Percentiles rank a stretch among this genome's conserved stretches.
Evolutionary conservation across 2,329 filamentous ascomycete species (phyloP).

Genomic region (Aureobasidium sp.): DNA sequence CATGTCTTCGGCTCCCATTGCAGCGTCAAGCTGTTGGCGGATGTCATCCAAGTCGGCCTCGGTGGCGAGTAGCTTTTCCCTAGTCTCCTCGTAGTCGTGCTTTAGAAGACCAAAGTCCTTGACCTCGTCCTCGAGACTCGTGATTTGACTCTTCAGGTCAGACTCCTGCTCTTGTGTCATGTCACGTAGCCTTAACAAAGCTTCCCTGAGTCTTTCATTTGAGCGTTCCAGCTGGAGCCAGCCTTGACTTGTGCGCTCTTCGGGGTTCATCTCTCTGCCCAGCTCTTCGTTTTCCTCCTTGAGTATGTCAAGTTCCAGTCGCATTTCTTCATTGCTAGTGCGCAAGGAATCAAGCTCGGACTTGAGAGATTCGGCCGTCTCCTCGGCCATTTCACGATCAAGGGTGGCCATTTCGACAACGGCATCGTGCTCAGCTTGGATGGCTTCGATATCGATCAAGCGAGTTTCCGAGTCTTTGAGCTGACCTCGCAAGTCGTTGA

Average conservation of each 20-base stretch:
- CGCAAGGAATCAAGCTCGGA: constrained; percentile 72
- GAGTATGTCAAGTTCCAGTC: constrained; percentile 81
- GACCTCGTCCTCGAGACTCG: constrained; percentile 34
- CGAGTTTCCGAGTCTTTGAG: constrained; percentile 68
- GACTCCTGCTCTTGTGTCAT: constrained; percentile 78
- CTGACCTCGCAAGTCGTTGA: constrained; percentile 65
- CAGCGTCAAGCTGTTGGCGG: constrained; percentile 82
- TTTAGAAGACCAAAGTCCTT: constrained; percentile 35
- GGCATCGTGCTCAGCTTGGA: constrained; percentile 78
- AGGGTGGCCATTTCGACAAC: constrained; percentile 79
- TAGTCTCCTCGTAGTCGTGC: constrained; percentile 60
- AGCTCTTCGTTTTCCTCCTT: constrained; percentile 82
- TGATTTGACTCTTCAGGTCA: constrained; percentile 62
- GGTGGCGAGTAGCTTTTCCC: constrained; percentile 64
- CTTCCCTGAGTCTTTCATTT: constrained; percentile 81
- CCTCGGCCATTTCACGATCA: constrained; percentile 94
- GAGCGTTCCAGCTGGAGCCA: constrained; percentile 89
- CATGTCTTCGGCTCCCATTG: constrained; percentile 83
- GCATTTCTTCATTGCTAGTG: constrained; percentile 70
- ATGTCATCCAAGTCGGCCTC: constrained; percentile 78
- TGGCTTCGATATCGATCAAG: constrained; percentile 61
- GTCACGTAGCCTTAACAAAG: constrained; percentile 76
- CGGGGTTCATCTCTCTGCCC: constrained; percentile 74
- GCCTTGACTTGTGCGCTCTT: constrained; percentile 77
- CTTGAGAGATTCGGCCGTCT: constrained; percentile 76